These are phyloP conservation scores for Haplosporangium sp. DNA, from an alignment of 371 early-diverging fungal species.

Conservation along the genomic window DNA sequence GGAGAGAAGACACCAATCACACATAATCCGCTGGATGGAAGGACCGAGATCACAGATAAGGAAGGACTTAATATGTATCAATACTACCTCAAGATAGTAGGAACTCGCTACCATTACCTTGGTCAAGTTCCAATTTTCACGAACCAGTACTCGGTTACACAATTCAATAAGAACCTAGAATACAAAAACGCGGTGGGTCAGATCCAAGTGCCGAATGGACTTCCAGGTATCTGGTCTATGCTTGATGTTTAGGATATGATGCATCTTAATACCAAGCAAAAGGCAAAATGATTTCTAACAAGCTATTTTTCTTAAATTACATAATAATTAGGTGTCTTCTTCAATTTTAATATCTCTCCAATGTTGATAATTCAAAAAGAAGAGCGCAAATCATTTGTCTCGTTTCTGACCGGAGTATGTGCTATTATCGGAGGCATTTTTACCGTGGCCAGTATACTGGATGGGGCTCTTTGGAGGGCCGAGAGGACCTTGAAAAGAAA, in stretches of 20 bases:
- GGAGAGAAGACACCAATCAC: constrained; percentile 76
- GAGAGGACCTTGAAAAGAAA: constrained; percentile 85
- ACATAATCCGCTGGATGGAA: constrained; percentile 84
- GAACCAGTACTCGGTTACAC: constrained; percentile 95
- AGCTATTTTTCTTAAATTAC: too few species aligned
- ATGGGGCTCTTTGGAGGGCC: constrained; percentile 90
- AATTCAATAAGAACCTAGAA: constrained; percentile 67
- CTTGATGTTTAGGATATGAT: too few species aligned
- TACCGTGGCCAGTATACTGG: constrained; percentile 94
- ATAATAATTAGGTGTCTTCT: constrained; percentile 80
- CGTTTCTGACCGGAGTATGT: constrained; percentile 91
- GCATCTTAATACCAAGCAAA: too few species aligned
- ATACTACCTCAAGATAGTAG: constrained; percentile 96
- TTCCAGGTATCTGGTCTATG: not conserved
- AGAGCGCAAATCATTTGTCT: constrained; percentile 84
- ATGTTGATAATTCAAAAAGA: constrained; percentile 93
- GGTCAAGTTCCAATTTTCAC: constrained; percentile 75
- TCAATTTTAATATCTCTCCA: constrained; percentile 96
- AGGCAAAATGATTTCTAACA: too few species aligned
- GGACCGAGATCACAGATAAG: constrained; percentile 59
- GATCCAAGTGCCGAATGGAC: not conserved
- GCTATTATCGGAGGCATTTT: constrained; percentile 97
- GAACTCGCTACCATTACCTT: constrained; percentile 82
- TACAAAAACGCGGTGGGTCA: constrained; percentile 47
- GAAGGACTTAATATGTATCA: constrained; percentile 74